Evolutionary conservation across 805 yeast species (phyloP).

Genomic region (Tetrapisispora phaffii): DNA sequence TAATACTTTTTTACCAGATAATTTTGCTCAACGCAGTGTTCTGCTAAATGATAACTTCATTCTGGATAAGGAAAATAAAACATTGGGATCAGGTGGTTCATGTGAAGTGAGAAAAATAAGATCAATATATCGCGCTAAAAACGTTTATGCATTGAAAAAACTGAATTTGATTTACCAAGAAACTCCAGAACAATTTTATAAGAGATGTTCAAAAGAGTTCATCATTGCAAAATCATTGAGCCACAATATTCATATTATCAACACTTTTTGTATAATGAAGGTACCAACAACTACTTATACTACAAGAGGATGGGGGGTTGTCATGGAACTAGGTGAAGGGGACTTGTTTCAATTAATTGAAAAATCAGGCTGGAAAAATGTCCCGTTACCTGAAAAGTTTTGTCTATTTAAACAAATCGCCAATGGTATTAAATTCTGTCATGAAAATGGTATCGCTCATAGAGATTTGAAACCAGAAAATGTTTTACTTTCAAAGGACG

Average conservation of each 20-base stretch:
- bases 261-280: conserved; percentile 44
- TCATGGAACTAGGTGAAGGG: conserved; percentile 56
- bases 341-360: conserved; percentile 51
- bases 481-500: conserved; percentile 47
- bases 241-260: conserved; percentile 51
- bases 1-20: conserved; percentile 47
- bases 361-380: conserved; percentile 51
- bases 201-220: conserved; percentile 55
- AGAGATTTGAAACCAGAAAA: conserved; percentile 72
- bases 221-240: conserved; percentile 46
- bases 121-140: conserved; percentile 30
- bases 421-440: conserved; percentile 52
- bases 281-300: conserved; percentile 47
- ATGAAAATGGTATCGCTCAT: conserved; percentile 60
- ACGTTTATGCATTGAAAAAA: conserved; percentile 57
- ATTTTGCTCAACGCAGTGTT: conserved; percentile 39
- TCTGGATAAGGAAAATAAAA: conserved; percentile 35
- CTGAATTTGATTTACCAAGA: conserved; percentile 54
- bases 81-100: conserved; percentile 67
- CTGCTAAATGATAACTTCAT: conserved; percentile 49
- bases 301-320: conserved; percentile 69
- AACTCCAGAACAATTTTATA: conserved; percentile 53
- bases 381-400: conserved; percentile 42
- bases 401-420: conserved; percentile 64
- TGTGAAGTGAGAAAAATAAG: conserved; percentile 50